Evolutionary conservation across 306 rosid species (phyloP).

Genomic region (Trifolium dubium): DNA sequence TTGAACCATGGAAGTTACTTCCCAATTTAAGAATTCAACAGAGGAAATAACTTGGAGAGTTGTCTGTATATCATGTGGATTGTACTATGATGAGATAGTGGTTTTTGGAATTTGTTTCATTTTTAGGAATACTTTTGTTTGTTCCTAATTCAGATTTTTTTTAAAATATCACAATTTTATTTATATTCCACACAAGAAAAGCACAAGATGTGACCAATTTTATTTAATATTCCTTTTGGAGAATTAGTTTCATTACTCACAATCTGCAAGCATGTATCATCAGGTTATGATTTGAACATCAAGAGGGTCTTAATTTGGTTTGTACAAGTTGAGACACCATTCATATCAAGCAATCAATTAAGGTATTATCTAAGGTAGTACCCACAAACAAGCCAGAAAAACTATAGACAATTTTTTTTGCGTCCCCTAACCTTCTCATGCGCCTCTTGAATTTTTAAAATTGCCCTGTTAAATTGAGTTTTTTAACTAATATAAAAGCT

Average conservation of each 20-base stretch:
- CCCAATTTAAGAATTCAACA: conserved; percentile 37
- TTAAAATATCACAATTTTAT: neutral
- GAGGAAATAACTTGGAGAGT: conserved; percentile 28
- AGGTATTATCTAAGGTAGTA: too few relatives aligned
- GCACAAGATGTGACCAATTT: neutral
- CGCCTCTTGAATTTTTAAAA: too few relatives aligned
- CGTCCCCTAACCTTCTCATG: too few relatives aligned
- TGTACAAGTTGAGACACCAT: neutral
- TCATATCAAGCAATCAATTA: neutral
- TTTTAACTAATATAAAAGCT: too few relatives aligned
- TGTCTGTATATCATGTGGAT: conserved; percentile 43
- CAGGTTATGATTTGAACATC: neutral
- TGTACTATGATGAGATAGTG: conserved; percentile 35
- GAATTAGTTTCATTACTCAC: neutral
- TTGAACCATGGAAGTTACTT: conserved; percentile 31
- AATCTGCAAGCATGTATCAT: neutral
- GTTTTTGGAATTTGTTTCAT: conserved; percentile 14
- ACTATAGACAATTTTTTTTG: too few relatives aligned
- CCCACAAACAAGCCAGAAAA: too few relatives aligned
- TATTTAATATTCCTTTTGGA: neutral
- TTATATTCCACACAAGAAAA: neutral
- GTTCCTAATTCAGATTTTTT: neutral
- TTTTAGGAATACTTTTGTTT: conserved; percentile 6
- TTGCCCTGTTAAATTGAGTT: too few relatives aligned
- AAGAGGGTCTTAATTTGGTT: neutral